These are phyloP conservation scores for Conticribra weissflogii DNA, from an alignment of 108 stramenopile genomes.

Conservation along the genomic window DNA sequence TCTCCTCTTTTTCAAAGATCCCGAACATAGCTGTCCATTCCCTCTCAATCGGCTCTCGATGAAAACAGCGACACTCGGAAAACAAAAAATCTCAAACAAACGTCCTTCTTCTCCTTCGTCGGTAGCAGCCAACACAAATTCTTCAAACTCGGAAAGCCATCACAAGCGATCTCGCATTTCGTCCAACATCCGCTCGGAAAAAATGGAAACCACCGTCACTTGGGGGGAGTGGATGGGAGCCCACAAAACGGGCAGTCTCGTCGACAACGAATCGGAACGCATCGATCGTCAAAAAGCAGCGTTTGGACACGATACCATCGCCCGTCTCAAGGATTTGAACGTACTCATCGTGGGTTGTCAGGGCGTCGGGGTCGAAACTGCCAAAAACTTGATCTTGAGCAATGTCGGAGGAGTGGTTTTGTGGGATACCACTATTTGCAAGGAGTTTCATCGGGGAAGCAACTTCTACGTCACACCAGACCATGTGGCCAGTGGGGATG, in stretches of 20 bases:
- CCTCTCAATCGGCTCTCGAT: background rate
- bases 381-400: slow-evolving; percentile 70
- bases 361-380: slow-evolving; percentile 75
- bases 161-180: background rate
- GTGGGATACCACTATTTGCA: slow-evolving; percentile 31
- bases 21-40: too few species aligned
- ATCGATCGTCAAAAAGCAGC: slow-evolving; percentile 64
- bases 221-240: slow-evolving; percentile 58
- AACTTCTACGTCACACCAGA: slow-evolving; percentile 51
- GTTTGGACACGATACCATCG: slow-evolving; percentile 54
- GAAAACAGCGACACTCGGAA: background rate
- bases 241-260: slow-evolving; percentile 42
- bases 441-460: slow-evolving; percentile 40
- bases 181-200: slow-evolving; percentile 5
- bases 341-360: slow-evolving; percentile 72
- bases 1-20: too few species aligned
- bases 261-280: slow-evolving; percentile 58
- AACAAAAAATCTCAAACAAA: background rate
- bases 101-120: background rate
- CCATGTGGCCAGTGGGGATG: slow-evolving; percentile 32
- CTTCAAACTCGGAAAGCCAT: background rate
- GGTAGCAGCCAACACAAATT: background rate
- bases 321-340: slow-evolving; percentile 60
- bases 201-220: background rate
- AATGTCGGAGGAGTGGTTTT: slow-evolving; percentile 53